phyloP scores from a whole-genome alignment of 2,329 filamentous ascomycete genomes.

The Fusarium praegraminearum region DNA sequence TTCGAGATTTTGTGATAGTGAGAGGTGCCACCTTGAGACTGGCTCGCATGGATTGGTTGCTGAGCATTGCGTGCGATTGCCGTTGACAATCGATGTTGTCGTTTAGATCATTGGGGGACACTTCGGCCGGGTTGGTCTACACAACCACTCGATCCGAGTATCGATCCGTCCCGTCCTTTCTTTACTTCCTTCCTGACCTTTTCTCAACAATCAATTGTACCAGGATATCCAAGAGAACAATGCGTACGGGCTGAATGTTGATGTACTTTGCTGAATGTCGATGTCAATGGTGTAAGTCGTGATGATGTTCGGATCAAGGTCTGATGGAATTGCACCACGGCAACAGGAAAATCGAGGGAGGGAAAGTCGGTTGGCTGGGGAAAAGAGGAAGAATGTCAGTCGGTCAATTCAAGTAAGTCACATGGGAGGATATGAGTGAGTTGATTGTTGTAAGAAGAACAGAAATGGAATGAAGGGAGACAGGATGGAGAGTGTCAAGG shows the following conservation, averaged over 20 bases:
- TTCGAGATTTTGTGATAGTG: conserved; percentile 61
- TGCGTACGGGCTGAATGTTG: not conserved
- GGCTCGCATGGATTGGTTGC: conserved; percentile 62
- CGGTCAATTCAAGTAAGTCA: conserved; percentile 19
- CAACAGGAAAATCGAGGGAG: conserved; percentile 28
- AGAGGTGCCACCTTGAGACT: conserved; percentile 73
- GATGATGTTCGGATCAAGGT: conserved; percentile 12
- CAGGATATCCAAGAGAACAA: conserved; percentile 42
- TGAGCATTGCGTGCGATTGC: conserved; percentile 55
- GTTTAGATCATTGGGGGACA: conserved; percentile 50
- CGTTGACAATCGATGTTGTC: conserved; percentile 40
- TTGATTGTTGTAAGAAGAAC: conserved; percentile 41
- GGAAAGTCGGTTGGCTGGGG: conserved; percentile 37
- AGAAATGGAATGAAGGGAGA: conserved; percentile 49
- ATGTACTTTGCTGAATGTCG: conserved; percentile 4
- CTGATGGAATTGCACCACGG: conserved; percentile 26
- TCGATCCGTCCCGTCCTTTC: conserved; percentile 19
- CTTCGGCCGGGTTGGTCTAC: conserved; percentile 36
- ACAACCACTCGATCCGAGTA: conserved; percentile 41
- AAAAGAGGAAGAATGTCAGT: conserved; percentile 38
- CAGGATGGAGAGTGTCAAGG: conserved; percentile 38
- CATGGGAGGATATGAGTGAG: conserved; percentile 25
- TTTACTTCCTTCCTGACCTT: not conserved
- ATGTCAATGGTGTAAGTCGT: conserved; percentile 40
- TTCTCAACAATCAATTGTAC: conserved; percentile 8